Evolutionary conservation across 1,284 basidiomycete genomes (phyloP), one percentile per base, ranked within the genome.

Genomic region (Violaceomyces palustris): DNA sequence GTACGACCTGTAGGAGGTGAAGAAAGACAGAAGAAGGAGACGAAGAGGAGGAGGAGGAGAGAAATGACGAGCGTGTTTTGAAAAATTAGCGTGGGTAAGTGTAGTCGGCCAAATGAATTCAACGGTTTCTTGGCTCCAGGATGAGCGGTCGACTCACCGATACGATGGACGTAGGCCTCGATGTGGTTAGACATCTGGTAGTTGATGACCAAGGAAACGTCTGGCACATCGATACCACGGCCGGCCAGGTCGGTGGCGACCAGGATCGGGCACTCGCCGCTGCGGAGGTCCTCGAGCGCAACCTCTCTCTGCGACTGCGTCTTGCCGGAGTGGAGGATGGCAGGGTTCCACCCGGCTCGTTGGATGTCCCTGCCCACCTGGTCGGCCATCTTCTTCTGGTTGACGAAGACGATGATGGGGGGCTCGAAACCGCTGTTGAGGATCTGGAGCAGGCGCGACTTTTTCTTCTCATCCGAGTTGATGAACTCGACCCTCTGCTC

Each of bases 381-480:
- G 70, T 99, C 93, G 34, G 92, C 93, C 6, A 88, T 92, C 79
- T 93, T 93, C 80, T 97, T 98, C 76, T 97, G 92, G 75, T 97
- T 98, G 78, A 96, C 91, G 76, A 98, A 99, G 11, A 93, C 87
- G 60, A 99, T 98, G 68, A 98, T 97, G 1, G 94, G 94, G 21
- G 93, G 83, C 21, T 83, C 75, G 74, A 85, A 88, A 42, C 81
- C 79, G 50, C 82, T 85, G 76, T 90, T 88, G 72, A 99, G 83
- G 63, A 97, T 88, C 62, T 96, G 88, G 66, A 93, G 75, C 68
- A 98, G 75, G 26, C 84, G 81, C 54, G 84, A 86, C 86, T 88
- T 92, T 78, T 90, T 92, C 81, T 90, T 89, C 69, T 96, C 93
- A 64, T 96, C 93, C 62, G 86, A 85, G 40, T 75, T 81, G 57